Conservation (phyloP, 805 yeast species). For the Wickerhamiella vanderwaltii region DNA sequence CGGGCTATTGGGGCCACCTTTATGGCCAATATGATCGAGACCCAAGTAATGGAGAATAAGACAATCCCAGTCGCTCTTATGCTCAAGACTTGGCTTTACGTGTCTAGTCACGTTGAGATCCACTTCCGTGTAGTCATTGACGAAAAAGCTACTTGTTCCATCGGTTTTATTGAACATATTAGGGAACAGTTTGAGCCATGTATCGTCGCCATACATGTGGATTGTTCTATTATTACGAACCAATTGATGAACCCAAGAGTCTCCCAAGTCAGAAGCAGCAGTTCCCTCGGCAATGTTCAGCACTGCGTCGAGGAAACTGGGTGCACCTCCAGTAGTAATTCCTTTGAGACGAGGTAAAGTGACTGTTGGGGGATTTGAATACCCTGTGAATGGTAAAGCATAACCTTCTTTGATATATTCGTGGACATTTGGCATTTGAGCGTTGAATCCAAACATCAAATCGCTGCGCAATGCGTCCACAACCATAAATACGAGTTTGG, state of each 20-base stretch:
- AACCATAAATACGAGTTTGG: slow-evolving; percentile 65
- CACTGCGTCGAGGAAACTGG: slow-evolving; percentile 87
- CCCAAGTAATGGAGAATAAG: slow-evolving; percentile 85
- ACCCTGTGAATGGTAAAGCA: slow-evolving; percentile 84
- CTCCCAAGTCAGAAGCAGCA: slow-evolving; percentile 60
- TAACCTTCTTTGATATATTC: slow-evolving; percentile 45
- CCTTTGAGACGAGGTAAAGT: slow-evolving; percentile 90
- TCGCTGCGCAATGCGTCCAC: slow-evolving; percentile 91
- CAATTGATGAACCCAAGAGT: slow-evolving; percentile 78
- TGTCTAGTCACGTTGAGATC: slow-evolving; percentile 90
- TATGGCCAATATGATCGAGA: slow-evolving; percentile 94
- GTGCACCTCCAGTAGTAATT: slow-evolving; percentile 87
- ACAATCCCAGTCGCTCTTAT: slow-evolving; percentile 63
- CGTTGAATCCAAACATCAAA: slow-evolving; percentile 55
- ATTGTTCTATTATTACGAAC: slow-evolving; percentile 32
- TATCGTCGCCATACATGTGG: slow-evolving; percentile 93
- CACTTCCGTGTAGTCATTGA: slow-evolving; percentile 87
- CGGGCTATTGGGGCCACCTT: slow-evolving; percentile 76
- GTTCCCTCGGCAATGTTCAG: slow-evolving; percentile 88
- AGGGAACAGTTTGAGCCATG: slow-evolving; percentile 91
- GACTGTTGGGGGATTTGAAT: slow-evolving; percentile 91
- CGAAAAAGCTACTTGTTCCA: slow-evolving; percentile 90
- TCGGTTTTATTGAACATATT: slow-evolving; percentile 50
- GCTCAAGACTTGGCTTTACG: slow-evolving; percentile 44
- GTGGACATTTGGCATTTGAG: slow-evolving; percentile 61